Evolutionary conservation across 805 yeast genomes (phyloP).

Genomic region (Groenewaldozyma tartarivorans): DNA sequence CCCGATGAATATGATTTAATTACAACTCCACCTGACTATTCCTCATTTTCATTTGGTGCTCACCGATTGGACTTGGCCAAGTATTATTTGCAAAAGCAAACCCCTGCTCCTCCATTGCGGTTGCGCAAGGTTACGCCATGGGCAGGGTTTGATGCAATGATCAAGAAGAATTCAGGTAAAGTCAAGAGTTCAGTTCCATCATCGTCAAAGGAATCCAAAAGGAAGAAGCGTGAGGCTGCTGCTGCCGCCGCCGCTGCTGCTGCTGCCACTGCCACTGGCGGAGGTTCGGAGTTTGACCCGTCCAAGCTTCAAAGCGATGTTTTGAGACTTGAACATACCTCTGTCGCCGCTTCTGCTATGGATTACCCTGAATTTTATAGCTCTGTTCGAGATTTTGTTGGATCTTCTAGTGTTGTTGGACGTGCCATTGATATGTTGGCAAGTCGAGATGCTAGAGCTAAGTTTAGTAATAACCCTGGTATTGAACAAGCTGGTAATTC

Average conservation of each 20-base stretch:
- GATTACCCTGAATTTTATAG: background rate
- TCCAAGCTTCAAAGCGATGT: background rate
- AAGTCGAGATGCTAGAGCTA: background rate
- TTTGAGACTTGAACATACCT: too few relatives aligned
- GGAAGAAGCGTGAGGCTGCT: background rate
- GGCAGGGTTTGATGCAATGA: background rate
- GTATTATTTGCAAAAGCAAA: conserved; percentile 5
- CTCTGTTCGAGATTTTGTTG: background rate
- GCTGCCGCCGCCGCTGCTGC: background rate
- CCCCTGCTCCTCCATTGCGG: background rate
- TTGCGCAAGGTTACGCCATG: background rate
- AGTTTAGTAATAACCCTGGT: background rate
- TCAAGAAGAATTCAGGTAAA: background rate
- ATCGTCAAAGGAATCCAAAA: background rate
- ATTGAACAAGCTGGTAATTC: background rate
- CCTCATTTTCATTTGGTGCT: conserved; percentile 2
- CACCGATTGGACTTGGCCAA: conserved; percentile 4
- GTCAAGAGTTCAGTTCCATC: background rate
- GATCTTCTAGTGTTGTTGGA: background rate
- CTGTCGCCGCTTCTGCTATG: background rate
- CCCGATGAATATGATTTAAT: background rate
- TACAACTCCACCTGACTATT: background rate
- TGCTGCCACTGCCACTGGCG: background rate
- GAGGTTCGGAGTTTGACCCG: background rate
- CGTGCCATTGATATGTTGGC: background rate